A percentile compares a stretch with the other conserved stretches of the same genome.
These are phyloP conservation scores for Aspergillus sclerotioniger DNA, from an alignment of 495 filamentous ascomycete genomes.

Conservation along the genomic window DNA sequence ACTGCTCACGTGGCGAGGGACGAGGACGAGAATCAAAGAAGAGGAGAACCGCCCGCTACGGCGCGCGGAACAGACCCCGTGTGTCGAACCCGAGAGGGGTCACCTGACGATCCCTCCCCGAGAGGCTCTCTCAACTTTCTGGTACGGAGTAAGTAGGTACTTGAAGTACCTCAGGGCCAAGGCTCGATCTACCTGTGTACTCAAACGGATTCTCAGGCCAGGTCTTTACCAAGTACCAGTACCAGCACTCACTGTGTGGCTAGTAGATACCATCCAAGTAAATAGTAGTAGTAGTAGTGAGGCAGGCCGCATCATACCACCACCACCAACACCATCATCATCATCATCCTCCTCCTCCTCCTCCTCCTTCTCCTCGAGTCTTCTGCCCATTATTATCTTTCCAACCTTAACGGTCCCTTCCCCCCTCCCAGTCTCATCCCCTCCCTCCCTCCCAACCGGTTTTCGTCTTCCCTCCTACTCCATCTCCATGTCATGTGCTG, in stretches of 20 bases:
- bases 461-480: constrained; percentile 19
- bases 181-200: no score
- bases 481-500: constrained; percentile 38
- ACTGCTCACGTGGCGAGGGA: constrained; percentile 47
- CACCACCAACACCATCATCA: no score
- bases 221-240: no score
- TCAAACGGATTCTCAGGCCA: no score
- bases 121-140: no score
- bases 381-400: neutral
- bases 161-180: no score
- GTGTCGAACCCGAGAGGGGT: constrained; percentile 23
- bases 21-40: constrained; percentile 20
- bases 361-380: no score
- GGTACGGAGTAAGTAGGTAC: no score
- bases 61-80: constrained; percentile 20
- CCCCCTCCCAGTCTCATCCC: neutral
- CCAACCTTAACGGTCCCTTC: neutral
- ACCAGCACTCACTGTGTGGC: no score
- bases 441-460: constrained; percentile 14
- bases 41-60: constrained; percentile 29
- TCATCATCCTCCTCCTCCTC: no score
- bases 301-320: neutral
- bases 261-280: no score
- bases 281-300: neutral
- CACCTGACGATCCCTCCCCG: constrained; percentile 33